A percentile compares a stretch with the other conserved stretches of the same genome.
phyloP scores from a whole-genome alignment of 495 filamentous ascomycete genomes.

The Penicillium cosmopolitanum region DNA sequence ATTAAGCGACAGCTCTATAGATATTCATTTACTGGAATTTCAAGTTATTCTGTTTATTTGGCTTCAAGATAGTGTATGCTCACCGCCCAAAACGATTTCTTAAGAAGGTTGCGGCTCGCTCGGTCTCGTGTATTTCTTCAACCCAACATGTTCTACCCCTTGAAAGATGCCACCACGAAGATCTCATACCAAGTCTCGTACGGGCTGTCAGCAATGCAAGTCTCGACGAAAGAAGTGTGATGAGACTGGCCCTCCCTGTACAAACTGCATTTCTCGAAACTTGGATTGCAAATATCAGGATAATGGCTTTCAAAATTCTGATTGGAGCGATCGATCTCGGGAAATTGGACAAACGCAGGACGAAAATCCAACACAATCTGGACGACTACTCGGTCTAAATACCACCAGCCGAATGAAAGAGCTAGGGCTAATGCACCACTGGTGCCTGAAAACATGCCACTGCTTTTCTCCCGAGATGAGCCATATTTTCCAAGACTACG shows the following conservation, averaged over 20 bases:
- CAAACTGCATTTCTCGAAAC: constrained; percentile 16
- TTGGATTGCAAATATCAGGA: constrained; percentile 14
- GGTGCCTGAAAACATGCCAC: constrained; percentile 7
- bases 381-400: background rate
- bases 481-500: constrained; percentile 1
- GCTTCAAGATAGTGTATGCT: background rate
- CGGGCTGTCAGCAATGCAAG: constrained; percentile 28
- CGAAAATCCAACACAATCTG: background rate
- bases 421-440: constrained; percentile 10
- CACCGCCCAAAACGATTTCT: background rate
- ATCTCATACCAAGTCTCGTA: constrained; percentile 23
- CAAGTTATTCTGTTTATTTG: background rate
- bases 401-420: background rate
- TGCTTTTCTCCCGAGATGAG: constrained; percentile 3
- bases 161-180: constrained; percentile 22
- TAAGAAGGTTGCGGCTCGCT: background rate
- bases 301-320: constrained; percentile 1
- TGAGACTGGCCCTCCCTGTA: constrained; percentile 22
- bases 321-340: background rate
- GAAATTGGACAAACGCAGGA: background rate
- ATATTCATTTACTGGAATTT: too few species aligned
- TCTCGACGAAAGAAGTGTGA: constrained; percentile 30
- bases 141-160: background rate
- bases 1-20: background rate
- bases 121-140: background rate